These are phyloP conservation scores for Apiospora sp. DNA, from an alignment of 2,329 filamentous ascomycete genomes.

Conservation along the genomic window DNA sequence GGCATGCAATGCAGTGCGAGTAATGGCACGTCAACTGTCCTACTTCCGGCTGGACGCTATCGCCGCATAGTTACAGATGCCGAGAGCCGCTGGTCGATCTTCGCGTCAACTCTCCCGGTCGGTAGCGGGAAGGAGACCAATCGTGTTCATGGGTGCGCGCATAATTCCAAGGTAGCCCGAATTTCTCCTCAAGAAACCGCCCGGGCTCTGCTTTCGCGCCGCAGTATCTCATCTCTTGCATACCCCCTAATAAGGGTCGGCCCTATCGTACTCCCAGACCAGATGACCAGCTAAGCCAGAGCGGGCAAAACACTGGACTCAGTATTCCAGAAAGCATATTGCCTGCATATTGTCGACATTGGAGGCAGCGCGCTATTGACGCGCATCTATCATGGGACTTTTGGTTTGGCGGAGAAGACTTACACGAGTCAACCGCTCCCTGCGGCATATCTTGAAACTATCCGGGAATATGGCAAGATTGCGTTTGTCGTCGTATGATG, in stretches of 20 bases:
- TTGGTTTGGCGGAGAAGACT: slow-evolving; percentile 11
- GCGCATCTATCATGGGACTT: slow-evolving; percentile 1
- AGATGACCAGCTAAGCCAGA: slow-evolving; percentile 1
- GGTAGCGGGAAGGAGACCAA: neutral
- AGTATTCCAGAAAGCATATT: neutral
- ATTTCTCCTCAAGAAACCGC: neutral
- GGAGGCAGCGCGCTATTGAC: neutral
- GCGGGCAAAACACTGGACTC: neutral
- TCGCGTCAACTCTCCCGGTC: neutral
- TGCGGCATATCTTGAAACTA: slow-evolving; percentile 18
- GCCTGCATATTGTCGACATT: neutral
- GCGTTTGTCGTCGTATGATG: neutral
- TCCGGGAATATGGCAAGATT: slow-evolving; percentile 1
- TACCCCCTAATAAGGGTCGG: neutral
- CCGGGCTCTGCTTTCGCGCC: neutral
- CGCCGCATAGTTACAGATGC: neutral
- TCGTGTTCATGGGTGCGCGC: neutral
- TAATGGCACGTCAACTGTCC: slow-evolving; percentile 2
- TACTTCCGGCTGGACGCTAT: neutral
- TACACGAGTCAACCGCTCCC: slow-evolving; percentile 1
- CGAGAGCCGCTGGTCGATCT: neutral
- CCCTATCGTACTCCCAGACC: neutral
- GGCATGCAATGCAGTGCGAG: slow-evolving; percentile 13
- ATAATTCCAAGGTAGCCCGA: neutral
- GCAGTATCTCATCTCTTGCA: neutral